Base-by-base conservation (phyloP, 2,329 filamentous ascomycete species). In the Aspergillus quadrilineatus region DNA sequence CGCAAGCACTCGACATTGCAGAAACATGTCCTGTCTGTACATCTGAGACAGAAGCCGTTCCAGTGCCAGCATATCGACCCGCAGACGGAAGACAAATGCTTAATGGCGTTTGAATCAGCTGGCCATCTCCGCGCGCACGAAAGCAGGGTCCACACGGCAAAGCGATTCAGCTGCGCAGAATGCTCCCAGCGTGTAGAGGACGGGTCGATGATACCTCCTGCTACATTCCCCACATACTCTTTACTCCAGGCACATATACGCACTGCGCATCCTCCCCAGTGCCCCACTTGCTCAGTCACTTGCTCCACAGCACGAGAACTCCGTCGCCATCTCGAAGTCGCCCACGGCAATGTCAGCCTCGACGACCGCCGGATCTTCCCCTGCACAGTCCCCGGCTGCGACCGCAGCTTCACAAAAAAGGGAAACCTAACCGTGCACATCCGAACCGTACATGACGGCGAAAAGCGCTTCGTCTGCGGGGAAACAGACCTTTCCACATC, bases 1-100 rank as follows among this genome's bases (percentile, higher is more conserved):
- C 85, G 93, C 59, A 97, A 96, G 74, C 88, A 91, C 69, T 86
- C 91, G 62, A 95, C 92, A 0, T 80, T 97, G 14, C 86, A 92
- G 69, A 87, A 89, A 50, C 93, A 97, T 70, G 84, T 96, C 60
- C 85, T 87, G 53, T 84, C 85, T 8, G 87, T 86, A 10, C 93
- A 97, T 71, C 77, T 93, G 39, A 79, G 87, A 29, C 75, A 88
- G 57, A 85, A 87, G 45, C 85, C 90, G 0, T 96, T 86, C 66
- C 80, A 81, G 4, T 97, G 93, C 71, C 77, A 79, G 1, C 79
- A 87, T 56, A 62, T 81, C n/a, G 77, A 85, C 60, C 69, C 76
- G 17, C 69, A 71, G 4, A 84, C 82, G 0, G 80, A 79, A 6
- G 69, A 80, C 50, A 70, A 72, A 53, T 97, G 93, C 66, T 74